Conservation (phyloP, 2,329 filamentous ascomycete genomes). For the Peltaster fructicola region DNA sequence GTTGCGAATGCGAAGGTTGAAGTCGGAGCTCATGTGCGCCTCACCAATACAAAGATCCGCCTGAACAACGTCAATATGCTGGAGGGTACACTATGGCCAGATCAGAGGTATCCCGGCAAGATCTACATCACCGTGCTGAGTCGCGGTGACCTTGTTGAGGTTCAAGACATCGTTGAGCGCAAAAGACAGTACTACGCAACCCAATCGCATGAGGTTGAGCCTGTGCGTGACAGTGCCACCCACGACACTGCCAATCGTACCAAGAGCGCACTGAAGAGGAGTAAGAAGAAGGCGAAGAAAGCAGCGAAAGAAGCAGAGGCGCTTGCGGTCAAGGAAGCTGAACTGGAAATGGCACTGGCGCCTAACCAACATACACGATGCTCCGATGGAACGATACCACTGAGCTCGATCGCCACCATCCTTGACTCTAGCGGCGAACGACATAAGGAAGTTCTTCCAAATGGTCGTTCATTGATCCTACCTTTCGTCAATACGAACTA, state of each 20-base stretch:
- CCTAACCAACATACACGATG: constrained; percentile 22
- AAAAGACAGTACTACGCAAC: constrained; percentile 41
- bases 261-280: constrained; percentile 12
- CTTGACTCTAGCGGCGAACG: constrained; percentile 27
- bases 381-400: constrained; percentile 23
- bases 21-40: constrained; percentile 41
- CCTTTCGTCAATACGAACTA: constrained; percentile 45
- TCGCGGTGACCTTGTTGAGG: constrained; percentile 22
- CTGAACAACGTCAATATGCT: constrained; percentile 36
- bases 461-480: constrained; percentile 7
- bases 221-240: too few relatives aligned
- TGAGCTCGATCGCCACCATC: constrained; percentile 30
- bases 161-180: constrained; percentile 43
- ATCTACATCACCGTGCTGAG: constrained; percentile 42
- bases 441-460: constrained; percentile 26
- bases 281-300: constrained; percentile 20
- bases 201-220: too few relatives aligned
- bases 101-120: constrained; percentile 33
- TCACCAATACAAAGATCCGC: constrained; percentile 60
- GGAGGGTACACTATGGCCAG: constrained; percentile 55
- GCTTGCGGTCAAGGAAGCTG: not conserved
- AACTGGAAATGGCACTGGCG: not conserved
- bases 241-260: too few relatives aligned
- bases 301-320: constrained; percentile 16
- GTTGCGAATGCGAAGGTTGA: constrained; percentile 39